Conservation (phyloP, 2,329 filamentous ascomycete species). For the Epichloe hybrida region DNA sequence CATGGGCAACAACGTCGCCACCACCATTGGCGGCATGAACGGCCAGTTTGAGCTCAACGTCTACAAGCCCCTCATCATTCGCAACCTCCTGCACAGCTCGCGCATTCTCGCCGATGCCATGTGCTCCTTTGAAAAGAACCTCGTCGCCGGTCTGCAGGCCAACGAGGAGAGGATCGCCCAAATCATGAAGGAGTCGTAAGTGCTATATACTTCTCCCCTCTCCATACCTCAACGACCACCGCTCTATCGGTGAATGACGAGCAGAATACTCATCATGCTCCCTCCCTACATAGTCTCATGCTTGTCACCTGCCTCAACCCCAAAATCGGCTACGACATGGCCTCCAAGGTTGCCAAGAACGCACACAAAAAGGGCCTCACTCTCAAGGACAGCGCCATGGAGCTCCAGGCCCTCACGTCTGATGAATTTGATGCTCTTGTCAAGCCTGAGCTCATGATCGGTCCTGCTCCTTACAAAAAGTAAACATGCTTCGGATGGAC, state of each 20-base stretch:
- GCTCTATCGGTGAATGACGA: neutral
- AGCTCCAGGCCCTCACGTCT: conserved; percentile 76
- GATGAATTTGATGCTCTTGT: conserved; percentile 87
- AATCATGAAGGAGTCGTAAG: conserved; percentile 89
- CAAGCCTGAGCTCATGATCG: conserved; percentile 88
- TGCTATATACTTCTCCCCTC: conserved; percentile 6
- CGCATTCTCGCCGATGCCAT: conserved; percentile 84
- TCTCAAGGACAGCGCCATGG: conserved; percentile 85
- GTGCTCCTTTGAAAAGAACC: conserved; percentile 88
- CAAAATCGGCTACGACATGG: conserved; percentile 95
- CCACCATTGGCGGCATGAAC: conserved; percentile 90
- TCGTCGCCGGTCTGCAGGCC: conserved; percentile 75
- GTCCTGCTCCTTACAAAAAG: conserved; percentile 51
- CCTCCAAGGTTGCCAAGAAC: conserved; percentile 93
- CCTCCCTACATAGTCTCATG: conserved; percentile 56
- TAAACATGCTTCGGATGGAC: neutral
- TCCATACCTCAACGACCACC: neutral
- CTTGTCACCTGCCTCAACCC: conserved; percentile 95
- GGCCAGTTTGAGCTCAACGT: conserved; percentile 98
- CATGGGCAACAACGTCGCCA: conserved; percentile 91
- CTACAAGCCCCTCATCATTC: conserved; percentile 94
- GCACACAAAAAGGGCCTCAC: conserved; percentile 97
- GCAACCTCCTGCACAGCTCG: conserved; percentile 85
- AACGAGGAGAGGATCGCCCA: conserved; percentile 85
- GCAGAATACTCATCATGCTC: neutral